Evolutionary conservation across 768 basidiomycete species (phyloP).

Genomic region (Podaxis sp.): DNA sequence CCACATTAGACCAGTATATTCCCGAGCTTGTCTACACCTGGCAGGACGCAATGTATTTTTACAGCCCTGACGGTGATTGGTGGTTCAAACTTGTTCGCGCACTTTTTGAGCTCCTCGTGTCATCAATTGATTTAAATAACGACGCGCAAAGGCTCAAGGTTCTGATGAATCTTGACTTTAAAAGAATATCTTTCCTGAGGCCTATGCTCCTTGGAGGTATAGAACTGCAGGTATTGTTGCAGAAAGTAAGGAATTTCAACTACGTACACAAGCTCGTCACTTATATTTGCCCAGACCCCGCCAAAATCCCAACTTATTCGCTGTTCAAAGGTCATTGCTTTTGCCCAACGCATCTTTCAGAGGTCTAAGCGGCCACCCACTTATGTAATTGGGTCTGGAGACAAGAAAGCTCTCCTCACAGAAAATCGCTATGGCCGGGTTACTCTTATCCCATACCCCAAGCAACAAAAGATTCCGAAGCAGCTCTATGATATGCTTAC

Average conservation of each 20-base stretch:
- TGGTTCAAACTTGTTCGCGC: neutral
- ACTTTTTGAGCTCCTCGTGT: neutral
- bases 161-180: neutral
- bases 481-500: too few species aligned
- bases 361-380: neutral
- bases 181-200: neutral
- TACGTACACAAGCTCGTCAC: too few species aligned
- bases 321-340: too few species aligned
- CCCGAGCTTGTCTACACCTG: neutral
- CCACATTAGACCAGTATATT: neutral
- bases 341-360: neutral
- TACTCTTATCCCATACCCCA: too few species aligned
- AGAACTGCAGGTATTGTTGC: too few species aligned
- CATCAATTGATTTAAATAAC: neutral
- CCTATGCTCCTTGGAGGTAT: too few species aligned
- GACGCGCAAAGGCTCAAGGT: neutral
- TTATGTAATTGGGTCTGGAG: neutral
- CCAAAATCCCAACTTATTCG: neutral
- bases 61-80: neutral
- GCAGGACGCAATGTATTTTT: neutral
- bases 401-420: neutral
- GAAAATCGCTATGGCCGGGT: neutral
- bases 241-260: too few species aligned
- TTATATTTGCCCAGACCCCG: too few species aligned
- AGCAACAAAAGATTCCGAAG: too few species aligned